Percentiles rank a stretch among this genome's conserved stretches.
Conservation (phyloP, 257 asterid species). For the Nicotiana paniculata region DNA sequence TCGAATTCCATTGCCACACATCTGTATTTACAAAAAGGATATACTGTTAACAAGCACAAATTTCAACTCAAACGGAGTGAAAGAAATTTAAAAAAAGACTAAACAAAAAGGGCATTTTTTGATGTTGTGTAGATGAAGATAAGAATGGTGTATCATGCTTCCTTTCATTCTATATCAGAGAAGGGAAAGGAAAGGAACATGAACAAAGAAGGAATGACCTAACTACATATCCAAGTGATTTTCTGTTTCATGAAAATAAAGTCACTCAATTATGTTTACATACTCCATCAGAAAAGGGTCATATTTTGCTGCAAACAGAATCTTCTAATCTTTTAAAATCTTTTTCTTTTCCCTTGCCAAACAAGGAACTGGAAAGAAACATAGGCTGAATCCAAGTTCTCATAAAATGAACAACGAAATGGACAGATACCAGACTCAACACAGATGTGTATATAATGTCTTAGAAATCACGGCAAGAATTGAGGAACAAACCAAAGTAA, state of each 20-base stretch:
- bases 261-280: neutral
- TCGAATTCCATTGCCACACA: conserved; percentile 98
- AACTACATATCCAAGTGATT: neutral
- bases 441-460: neutral
- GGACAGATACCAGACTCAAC: neutral
- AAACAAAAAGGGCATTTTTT: neutral
- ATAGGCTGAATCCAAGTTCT: too few species aligned
- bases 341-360: neutral
- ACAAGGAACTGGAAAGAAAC: neutral
- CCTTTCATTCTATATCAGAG: neutral
- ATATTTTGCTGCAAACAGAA: neutral
- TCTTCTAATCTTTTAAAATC: neutral
- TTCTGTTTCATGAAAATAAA: neutral
- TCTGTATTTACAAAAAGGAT: conserved; percentile 27
- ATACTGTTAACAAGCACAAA: neutral
- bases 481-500: neutral
- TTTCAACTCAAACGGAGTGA: neutral
- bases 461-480: neutral
- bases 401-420: neutral
- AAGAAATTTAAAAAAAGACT: neutral
- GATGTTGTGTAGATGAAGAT: neutral
- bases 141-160: neutral
- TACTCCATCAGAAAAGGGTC: neutral
- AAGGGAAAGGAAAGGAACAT: neutral
- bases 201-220: neutral